Evolutionary conservation across 495 filamentous ascomycete genomes (phyloP), one percentile per base, ranked within the genome.

Genomic region (Sordaria brevicollis): DNA sequence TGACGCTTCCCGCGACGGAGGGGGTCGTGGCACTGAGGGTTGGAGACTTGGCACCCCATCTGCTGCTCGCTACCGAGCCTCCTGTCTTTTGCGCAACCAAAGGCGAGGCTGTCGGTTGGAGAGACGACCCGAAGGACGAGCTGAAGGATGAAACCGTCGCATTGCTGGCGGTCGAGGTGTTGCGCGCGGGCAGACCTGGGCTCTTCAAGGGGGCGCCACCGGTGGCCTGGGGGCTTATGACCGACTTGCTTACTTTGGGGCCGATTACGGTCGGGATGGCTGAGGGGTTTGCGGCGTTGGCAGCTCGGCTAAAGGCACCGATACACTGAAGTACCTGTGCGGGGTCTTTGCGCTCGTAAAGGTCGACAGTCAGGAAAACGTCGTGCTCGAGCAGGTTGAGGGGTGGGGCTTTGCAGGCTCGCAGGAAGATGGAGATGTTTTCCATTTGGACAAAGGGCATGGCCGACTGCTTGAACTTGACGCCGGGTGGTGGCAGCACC

Each of bases 381-480:
- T 99, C 96, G 82, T 98, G 96, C 4, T 94, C 88, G 35, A 92
- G 93, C 39, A 99, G 86, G 78, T 89, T 92, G 36, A 99, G 83
- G 4, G 96, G 95, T 34, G 91, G 88, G 41, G 84, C 81, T 78
- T 96, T 91, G 81, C 93, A 93, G 66, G 93, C 92, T 73, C 88
- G 89, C 65, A 99, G 89, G 82, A 97, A 99, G 77, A 95, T 92
- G 9, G 94, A 96, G 76, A 99, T 97, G 75, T 99, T 98, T 78
- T 99, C 95, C 95, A 97, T 98, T 80, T 98, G 96, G 36, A 98
- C 94, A 80, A 99, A 99, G 3, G 95, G 95, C 93, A 97, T 98
- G 33, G 88, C 76, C 0, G 92, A 96, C 70, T 88, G 84, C 80
- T 97, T 97, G 76, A 86, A 83, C 77, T 86, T 89, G 78, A 96